A percentile compares a stretch with the other conserved stretches of the same genome.
Evolutionary conservation across 352 stramenopile genomes (phyloP).

Genomic region (Pythium volutum): DNA sequence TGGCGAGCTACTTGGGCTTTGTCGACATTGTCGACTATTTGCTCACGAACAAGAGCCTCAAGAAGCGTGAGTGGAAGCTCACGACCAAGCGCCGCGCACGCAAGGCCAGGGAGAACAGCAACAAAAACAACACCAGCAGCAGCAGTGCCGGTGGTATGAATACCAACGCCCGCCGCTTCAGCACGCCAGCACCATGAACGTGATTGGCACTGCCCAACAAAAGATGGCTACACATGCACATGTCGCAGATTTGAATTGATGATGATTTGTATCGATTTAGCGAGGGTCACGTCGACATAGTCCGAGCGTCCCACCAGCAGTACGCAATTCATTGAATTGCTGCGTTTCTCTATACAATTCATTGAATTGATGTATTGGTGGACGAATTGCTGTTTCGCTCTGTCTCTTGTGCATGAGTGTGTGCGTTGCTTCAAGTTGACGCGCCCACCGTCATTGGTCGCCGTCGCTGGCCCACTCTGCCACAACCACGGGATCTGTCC

Average conservation of each 20-base stretch:
- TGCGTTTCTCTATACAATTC: slow-evolving; percentile 1
- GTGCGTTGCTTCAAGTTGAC: slow-evolving; percentile 28
- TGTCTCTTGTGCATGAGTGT: slow-evolving; percentile 6
- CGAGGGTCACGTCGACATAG: neutral
- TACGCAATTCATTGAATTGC: slow-evolving; percentile 16
- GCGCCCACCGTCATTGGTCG: slow-evolving; percentile 11
- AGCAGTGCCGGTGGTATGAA: too few species aligned
- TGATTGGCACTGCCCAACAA: neutral
- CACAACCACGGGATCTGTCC: neutral
- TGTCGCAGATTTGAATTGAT: slow-evolving; percentile 4
- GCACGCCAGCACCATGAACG: neutral
- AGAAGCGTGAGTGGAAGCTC: slow-evolving; percentile 7
- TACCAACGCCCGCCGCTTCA: neutral
- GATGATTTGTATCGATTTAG: neutral
- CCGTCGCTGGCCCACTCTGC: slow-evolving; percentile 10
- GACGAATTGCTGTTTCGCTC: neutral
- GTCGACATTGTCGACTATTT: slow-evolving; percentile 13
- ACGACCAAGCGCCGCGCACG: slow-evolving; percentile 12
- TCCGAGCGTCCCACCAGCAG: neutral
- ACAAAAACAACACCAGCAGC: too few species aligned
- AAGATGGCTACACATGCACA: slow-evolving; percentile 6
- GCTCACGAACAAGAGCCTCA: slow-evolving; percentile 2
- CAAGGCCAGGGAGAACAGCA: neutral
- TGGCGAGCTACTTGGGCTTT: slow-evolving; percentile 12
- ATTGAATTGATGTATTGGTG: slow-evolving; percentile 2